phyloP scores from a whole-genome alignment of 2,329 filamentous ascomycete species.

The Botrytis byssoidea region DNA sequence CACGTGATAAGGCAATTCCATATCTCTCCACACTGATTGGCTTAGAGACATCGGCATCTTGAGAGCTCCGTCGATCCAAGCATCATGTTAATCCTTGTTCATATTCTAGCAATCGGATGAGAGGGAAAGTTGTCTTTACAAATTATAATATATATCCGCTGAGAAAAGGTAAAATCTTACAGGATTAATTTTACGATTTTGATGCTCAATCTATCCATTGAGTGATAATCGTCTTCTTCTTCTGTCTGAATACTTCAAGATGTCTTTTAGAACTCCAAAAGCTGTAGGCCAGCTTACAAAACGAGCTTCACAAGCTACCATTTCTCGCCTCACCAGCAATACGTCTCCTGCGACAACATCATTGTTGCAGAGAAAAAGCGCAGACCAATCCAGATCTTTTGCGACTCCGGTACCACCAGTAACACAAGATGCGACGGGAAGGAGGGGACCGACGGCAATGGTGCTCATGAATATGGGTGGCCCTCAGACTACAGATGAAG shows the following conservation, averaged over 20 bases:
- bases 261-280: constrained; percentile 44
- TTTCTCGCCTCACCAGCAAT: constrained; percentile 35
- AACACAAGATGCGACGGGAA: constrained; percentile 69
- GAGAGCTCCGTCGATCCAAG: constrained; percentile 1
- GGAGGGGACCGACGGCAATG: constrained; percentile 88
- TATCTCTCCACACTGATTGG: constrained; percentile 13
- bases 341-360: constrained; percentile 34
- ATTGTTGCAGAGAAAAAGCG: constrained; percentile 40
- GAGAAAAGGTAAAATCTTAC: not conserved
- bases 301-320: constrained; percentile 33
- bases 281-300: constrained; percentile 33
- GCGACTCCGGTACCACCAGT: constrained; percentile 72
- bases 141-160: not conserved
- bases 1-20: not conserved
- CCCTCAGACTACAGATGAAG: constrained; percentile 82
- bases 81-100: constrained; percentile 7
- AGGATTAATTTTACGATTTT: not conserved
- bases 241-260: constrained; percentile 26
- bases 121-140: constrained; percentile 15
- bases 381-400: constrained; percentile 45
- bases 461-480: constrained; percentile 99
- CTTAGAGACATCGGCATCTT: not conserved
- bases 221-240: not conserved
- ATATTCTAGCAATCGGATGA: constrained; percentile 9
- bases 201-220: not conserved